Base-by-base conservation (phyloP, 2,329 filamentous ascomycete species). In the Curvularia sp. region DNA sequence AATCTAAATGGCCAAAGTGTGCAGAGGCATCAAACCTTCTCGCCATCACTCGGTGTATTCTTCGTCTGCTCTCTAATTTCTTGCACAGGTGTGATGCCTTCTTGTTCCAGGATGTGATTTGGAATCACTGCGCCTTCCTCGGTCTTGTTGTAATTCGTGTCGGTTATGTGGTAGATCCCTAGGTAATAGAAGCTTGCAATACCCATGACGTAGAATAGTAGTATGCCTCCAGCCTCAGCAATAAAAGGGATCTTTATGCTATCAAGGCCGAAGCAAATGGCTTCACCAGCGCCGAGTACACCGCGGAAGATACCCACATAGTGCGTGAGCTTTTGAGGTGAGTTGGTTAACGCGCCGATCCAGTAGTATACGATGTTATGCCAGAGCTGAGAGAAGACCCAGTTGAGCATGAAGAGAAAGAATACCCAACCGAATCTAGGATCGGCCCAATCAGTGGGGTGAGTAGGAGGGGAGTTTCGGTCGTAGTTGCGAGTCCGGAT, bases 311-410 rank as follows among this genome's bases (percentile, higher is more conserved):
- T 60, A 34, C 71, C 71, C 19, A 73, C 69, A 42, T 74, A 74
- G 42, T 74, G 70, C 0, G 67, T 73, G 9, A 73, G 64, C 47
- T 73, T 74, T 47, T 72, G 69, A 2, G 71, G 71, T 2, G 71
- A 72, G 55, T 72, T 74, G 12, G 71, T 72, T 27, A 73, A 51
- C 3, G 69, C 68, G n/a, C 71, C 71, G 43, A 73, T 71, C 67
- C 65, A 74, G 59, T 73, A 74, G 60, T 72, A 71, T 7, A 72
- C 68, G 15, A 73, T 71, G 45, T 73, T 71, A 55, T 74, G 70
- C 70, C 70, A 74, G 4, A 74, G 57, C 61, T 73, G 69, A 30
- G 67, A 71, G 51, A 65, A 70, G 15, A 71, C 69, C 71, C 71
- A 73, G 23, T 58, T 73, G 43, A 73, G 55, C 65, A 71, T 73